Evolutionary conservation across 352 stramenopile genomes (phyloP).

Genomic region (Hyaloperonospora arabidopsidis): DNA sequence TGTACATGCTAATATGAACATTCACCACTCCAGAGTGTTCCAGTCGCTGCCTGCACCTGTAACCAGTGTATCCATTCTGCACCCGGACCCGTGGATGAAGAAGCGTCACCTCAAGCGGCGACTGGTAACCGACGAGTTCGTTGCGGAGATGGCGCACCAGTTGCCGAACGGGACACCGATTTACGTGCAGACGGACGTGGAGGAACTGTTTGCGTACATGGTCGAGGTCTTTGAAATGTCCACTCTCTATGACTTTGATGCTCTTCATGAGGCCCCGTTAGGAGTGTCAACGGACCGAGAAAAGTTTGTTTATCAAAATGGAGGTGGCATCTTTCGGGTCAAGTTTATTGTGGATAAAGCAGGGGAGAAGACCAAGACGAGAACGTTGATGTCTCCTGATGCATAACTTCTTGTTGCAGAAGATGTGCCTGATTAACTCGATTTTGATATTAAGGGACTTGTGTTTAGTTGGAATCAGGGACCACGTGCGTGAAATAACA

Average conservation of each 20-base stretch:
- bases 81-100: slow-evolving; percentile 87
- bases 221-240: slow-evolving; percentile 65
- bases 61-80: slow-evolving; percentile 80
- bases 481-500: slow-evolving; percentile 3
- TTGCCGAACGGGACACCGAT: slow-evolving; percentile 51
- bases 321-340: slow-evolving; percentile 63
- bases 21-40: slow-evolving; percentile 57
- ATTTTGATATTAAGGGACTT: slow-evolving; percentile 11
- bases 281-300: slow-evolving; percentile 68
- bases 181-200: slow-evolving; percentile 77
- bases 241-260: slow-evolving; percentile 32
- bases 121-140: slow-evolving; percentile 65
- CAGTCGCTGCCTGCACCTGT: slow-evolving; percentile 45
- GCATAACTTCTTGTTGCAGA: slow-evolving; percentile 9
- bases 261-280: slow-evolving; percentile 47
- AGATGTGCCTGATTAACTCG: slow-evolving; percentile 2
- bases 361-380: background rate
- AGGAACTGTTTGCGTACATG: slow-evolving; percentile 82
- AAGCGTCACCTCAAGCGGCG: slow-evolving; percentile 80
- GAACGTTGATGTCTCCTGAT: background rate
- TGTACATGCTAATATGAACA: slow-evolving; percentile 82
- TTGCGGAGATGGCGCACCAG: slow-evolving; percentile 45
- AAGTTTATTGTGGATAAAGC: slow-evolving; percentile 37
- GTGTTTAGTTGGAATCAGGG: slow-evolving; percentile 16
- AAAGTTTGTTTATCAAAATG: slow-evolving; percentile 51